Evolutionary conservation across 2,329 filamentous ascomycete genomes (phyloP), one percentile per base, ranked within the genome.

Genomic region (Hypoxylon sp.): DNA sequence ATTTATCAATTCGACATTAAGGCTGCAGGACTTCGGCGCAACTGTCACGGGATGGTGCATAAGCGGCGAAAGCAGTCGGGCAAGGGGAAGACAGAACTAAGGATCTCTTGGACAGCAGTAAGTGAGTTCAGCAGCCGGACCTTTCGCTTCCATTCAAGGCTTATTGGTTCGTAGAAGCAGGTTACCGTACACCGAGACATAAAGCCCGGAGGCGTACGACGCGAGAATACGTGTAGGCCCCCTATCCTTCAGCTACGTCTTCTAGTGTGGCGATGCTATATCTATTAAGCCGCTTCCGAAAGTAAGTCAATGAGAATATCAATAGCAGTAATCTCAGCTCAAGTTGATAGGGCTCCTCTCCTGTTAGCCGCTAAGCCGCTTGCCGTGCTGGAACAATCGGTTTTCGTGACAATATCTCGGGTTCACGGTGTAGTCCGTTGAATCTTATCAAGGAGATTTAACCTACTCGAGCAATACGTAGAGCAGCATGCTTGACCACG

Each of bases 101-200:
- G 54, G 27, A 37, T 55, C 35, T 46, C 29, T 54, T 37, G 35
- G 48, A 55, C 57, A 50, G 58, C 58, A 63, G 47, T 29, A 50
- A 50, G 48, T 37, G 31, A 62, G 47, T 54, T 54, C 29, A 51
- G 60, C 51, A 54, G 55, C 58, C 59, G 62, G 58, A 39, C 53
- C 50, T 52, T 68, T 74, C 72, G 72, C 71, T 74, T 74, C 71
- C 24, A 61, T 64, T 59, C 32, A 39, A 56, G 65, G 65, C 55
- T 63, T 66, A 74, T 74, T 74, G 72, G 72, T 39, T 64, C 62
- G 29, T 32, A 8, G 31, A 37, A 24, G 66, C 52, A 65, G 31
- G 60, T 55, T 63, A 57, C 66, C 64, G 68, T 65, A 37, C 59
- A 64, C 64, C 65, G 70, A 74, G 65, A 74, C 71, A 74, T 65